These are phyloP conservation scores for Leccinum holopus DNA, from an alignment of 1,284 basidiomycete species.

Conservation along the genomic window DNA sequence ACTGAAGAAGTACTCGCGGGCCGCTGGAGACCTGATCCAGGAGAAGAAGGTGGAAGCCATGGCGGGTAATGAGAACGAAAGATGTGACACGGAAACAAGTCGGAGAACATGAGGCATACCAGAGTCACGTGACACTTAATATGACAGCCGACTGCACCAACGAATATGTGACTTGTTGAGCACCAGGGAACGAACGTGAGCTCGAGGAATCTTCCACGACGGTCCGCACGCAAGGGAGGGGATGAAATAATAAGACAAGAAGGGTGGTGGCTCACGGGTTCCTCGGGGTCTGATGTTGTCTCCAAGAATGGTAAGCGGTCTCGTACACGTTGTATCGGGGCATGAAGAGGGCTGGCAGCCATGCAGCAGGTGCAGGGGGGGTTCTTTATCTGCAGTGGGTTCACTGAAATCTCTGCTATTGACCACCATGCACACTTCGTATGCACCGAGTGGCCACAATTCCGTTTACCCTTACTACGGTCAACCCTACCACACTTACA, in stretches of 20 bases:
- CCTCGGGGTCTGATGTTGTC: slow-evolving; percentile 4
- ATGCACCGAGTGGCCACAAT: slow-evolving; percentile 18
- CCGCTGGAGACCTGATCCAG: slow-evolving; percentile 88
- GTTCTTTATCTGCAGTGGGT: slow-evolving; percentile 10
- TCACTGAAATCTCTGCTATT: neutral
- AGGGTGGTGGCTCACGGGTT: neutral
- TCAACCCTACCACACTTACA: slow-evolving; percentile 36
- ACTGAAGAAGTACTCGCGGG: slow-evolving; percentile 94
- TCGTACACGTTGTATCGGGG: slow-evolving; percentile 25
- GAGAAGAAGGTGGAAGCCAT: slow-evolving; percentile 82
- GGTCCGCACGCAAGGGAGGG: slow-evolving; percentile 1
- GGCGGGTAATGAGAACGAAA: slow-evolving; percentile 13
- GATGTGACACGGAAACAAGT: neutral
- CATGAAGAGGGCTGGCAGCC: slow-evolving; percentile 18
- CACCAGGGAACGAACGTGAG: neutral
- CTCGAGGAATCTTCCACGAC: neutral
- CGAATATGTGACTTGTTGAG: neutral
- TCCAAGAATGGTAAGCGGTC: slow-evolving; percentile 26
- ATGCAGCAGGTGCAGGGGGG: slow-evolving; percentile 13
- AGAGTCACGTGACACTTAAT: slow-evolving; percentile 17
- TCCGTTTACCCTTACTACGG: slow-evolving; percentile 36
- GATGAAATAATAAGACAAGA: neutral
- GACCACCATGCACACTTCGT: slow-evolving; percentile 27
- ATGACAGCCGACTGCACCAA: neutral
- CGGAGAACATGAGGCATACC: neutral